Base-by-base conservation (phyloP, 2,329 filamentous ascomycete species). In the Pseudogymnoascus destructans region DNA sequence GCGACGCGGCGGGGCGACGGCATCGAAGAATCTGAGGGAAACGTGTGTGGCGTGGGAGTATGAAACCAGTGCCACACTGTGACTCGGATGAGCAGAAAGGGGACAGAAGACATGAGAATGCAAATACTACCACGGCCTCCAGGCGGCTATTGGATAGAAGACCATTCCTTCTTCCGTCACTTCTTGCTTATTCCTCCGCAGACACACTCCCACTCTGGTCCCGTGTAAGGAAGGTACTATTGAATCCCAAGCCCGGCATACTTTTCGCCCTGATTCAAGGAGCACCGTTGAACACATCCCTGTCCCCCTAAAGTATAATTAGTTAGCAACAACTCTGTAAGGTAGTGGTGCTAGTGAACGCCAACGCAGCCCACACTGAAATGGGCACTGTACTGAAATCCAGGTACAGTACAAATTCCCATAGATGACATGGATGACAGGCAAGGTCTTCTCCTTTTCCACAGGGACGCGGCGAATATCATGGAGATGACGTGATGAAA, bases 401-500 rank as follows among this genome's bases (percentile, higher is more conserved):
- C 46, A 52, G 25, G 46, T 52, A 52, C 40, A 46, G 40, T 46
- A 25, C 36, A 52, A 52, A 52, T 19, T 17, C 25, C 3, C 46
- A 30, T 5, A 30, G n/a, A 13, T 30, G 46, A 30, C 46, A 52
- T 52, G 46, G 46, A 52, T 52, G 46, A 52, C 25, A 52, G 25
- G 23, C 46, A 52, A 13, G 46, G 46, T 13, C 15, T 30, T 17
- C 46, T 52, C 46, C 46, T 52, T 52, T 52, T 32, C n/a, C 46
- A 52, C n/a, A 52, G 25, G 46, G n/a, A 9, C 25, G 23, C 25
- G 46, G 25, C 13, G 46, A 52, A 52, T 52, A 52, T 52, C 25
- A 52, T 25, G 25, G 46, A 52, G 46, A 52, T 52, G 46, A 52
- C 46, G 46, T 52, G 46, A 52, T 52, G 25, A 32, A 52, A 52